Percentiles rank a stretch among this genome's conserved stretches.
Evolutionary conservation across 73 alveolate species (phyloP).

Genomic region (Paramecium tetraurelia): DNA sequence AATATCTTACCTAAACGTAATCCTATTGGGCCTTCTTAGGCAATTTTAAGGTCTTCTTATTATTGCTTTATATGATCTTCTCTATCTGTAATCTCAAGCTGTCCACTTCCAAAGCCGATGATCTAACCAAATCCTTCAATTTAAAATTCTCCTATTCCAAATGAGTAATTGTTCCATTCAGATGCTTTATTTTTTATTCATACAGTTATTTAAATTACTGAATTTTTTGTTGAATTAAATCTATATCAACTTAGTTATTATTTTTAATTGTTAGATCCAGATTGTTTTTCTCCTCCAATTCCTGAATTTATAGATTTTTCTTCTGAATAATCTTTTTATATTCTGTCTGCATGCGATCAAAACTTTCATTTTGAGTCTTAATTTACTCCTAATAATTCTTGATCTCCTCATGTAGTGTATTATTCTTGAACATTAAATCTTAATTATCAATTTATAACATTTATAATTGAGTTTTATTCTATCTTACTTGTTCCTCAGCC

Average conservation of each 20-base stretch:
- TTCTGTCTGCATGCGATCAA: not conserved
- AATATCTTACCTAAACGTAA: not conserved
- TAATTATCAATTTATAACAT: not conserved
- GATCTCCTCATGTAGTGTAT: not conserved
- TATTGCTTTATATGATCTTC: not conserved
- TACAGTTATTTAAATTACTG: slow-evolving; percentile 20
- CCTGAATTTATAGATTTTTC: not conserved
- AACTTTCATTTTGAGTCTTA: not conserved
- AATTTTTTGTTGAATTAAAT: not conserved
- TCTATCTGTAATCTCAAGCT: slow-evolving; percentile 16
- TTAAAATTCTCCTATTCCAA: not conserved
- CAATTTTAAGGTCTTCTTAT: not conserved
- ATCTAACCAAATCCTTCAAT: slow-evolving; percentile 1
- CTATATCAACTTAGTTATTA: not conserved
- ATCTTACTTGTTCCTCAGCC: not conserved
- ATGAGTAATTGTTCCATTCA: not conserved
- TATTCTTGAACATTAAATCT: not conserved
- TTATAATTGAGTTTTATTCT: not conserved
- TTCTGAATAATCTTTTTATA: not conserved
- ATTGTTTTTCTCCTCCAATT: not conserved
- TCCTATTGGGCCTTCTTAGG: not conserved
- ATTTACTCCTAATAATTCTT: not conserved
- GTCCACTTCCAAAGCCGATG: slow-evolving; percentile 32
- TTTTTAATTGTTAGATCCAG: not conserved
- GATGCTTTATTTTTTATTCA: slow-evolving; percentile 16